A percentile compares a stretch with the other conserved stretches of the same genome.
These are phyloP conservation scores for Naganishia sp. DNA, from an alignment of 1,284 basidiomycete species.

Conservation along the genomic window DNA sequence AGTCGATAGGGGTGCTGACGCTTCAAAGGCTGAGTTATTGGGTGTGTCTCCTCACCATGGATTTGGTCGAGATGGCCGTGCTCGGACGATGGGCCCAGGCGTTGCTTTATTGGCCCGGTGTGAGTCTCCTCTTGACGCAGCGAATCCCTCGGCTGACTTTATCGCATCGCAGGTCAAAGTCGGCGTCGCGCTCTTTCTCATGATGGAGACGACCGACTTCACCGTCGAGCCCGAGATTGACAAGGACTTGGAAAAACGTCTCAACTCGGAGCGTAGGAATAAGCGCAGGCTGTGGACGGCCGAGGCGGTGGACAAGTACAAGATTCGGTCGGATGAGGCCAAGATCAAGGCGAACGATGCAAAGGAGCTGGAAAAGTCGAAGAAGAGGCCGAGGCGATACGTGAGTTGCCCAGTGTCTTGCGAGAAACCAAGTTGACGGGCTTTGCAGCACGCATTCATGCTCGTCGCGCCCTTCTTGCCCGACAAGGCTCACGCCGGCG, in stretches of 20 bases:
- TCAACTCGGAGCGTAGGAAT: constrained; percentile 2
- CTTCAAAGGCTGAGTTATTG: constrained; percentile 26
- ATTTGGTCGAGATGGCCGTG: constrained; percentile 21
- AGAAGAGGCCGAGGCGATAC: constrained; percentile 9
- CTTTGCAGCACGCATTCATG: constrained; percentile 24
- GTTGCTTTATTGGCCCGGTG: constrained; percentile 26
- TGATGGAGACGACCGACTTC: constrained; percentile 29
- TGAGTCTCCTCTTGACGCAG: not conserved
- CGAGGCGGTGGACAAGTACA: constrained; percentile 22
- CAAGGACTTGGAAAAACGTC: constrained; percentile 14
- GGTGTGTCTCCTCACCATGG: constrained; percentile 21
- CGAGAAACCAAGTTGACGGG: not conserved
- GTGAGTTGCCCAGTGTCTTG: constrained; percentile 9
- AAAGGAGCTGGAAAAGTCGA: constrained; percentile 25
- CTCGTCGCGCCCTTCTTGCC: constrained; percentile 30
- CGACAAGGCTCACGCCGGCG: constrained; percentile 21
- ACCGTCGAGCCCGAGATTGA: constrained; percentile 13
- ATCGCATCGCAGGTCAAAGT: constrained; percentile 14
- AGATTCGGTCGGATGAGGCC: constrained; percentile 15
- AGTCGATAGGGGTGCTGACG: not conserved
- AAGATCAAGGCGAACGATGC: constrained; percentile 29
- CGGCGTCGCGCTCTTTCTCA: constrained; percentile 23
- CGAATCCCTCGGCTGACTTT: not conserved
- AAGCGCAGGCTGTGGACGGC: constrained; percentile 24
- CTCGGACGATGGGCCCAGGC: constrained; percentile 25